Conservation (phyloP, 805 yeast genomes). For the Tetrapisispora namnaoensis region DNA sequence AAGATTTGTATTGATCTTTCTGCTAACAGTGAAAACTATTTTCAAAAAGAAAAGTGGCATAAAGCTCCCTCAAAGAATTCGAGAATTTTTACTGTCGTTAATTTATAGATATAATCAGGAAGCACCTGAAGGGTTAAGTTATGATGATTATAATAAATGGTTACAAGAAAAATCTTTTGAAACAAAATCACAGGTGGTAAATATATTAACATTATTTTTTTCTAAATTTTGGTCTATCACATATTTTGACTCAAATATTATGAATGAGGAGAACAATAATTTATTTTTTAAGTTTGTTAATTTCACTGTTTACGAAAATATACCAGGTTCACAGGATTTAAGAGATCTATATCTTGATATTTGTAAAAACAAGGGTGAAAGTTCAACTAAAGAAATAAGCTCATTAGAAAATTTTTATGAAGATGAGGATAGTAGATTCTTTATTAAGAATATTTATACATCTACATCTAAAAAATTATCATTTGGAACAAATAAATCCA, state of each 20-base stretch:
- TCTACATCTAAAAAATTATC: neutral
- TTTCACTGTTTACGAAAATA: constrained; percentile 35
- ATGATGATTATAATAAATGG: constrained; percentile 76
- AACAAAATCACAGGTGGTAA: constrained; percentile 54
- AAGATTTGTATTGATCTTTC: constrained; percentile 55
- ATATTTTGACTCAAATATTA: constrained; percentile 38
- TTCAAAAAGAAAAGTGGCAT: constrained; percentile 1
- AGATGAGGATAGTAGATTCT: neutral
- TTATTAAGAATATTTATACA: neutral
- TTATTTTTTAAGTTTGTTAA: constrained; percentile 12
- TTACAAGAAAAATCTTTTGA: constrained; percentile 58
- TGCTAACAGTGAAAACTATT: constrained; percentile 69
- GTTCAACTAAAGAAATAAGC: constrained; percentile 13
- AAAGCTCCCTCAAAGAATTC: constrained; percentile 37
- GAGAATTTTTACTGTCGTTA: constrained; percentile 48
- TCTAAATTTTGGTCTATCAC: constrained; percentile 62
- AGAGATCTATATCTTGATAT: neutral
- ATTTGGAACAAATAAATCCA: neutral
- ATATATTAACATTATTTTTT: constrained; percentile 55
- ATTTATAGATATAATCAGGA: constrained; percentile 56
- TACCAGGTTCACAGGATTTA: constrained; percentile 37
- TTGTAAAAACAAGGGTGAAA: constrained; percentile 30
- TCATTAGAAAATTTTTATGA: neutral
- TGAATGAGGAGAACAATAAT: constrained; percentile 20
- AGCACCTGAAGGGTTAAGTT: constrained; percentile 83